Evolutionary conservation across 1,284 basidiomycete genomes (phyloP).

Genomic region (Tilletia walkeri): DNA sequence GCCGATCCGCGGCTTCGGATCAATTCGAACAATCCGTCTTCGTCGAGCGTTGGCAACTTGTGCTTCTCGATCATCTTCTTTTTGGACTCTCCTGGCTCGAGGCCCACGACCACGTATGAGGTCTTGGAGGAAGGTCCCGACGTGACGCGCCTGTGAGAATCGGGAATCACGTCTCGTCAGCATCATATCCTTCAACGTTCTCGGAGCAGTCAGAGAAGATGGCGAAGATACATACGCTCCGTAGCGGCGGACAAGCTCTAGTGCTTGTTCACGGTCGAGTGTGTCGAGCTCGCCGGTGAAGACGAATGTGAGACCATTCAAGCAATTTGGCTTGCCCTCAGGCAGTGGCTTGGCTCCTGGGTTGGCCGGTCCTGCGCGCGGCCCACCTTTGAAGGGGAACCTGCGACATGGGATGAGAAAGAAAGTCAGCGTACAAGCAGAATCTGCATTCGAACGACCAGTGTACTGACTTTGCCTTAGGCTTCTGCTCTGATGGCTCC

Average conservation of each 20-base stretch:
- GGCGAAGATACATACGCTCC: slow-evolving; percentile 61
- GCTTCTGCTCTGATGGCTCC: slow-evolving; percentile 20
- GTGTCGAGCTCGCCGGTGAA: slow-evolving; percentile 84
- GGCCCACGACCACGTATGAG: slow-evolving; percentile 82
- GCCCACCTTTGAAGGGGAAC: neutral
- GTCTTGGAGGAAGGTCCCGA: slow-evolving; percentile 86
- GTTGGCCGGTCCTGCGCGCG: slow-evolving; percentile 65
- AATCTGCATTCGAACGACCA: neutral
- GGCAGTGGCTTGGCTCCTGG: slow-evolving; percentile 82
- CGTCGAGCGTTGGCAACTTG: slow-evolving; percentile 68
- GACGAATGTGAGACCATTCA: slow-evolving; percentile 85
- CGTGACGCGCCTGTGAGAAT: slow-evolving; percentile 62
- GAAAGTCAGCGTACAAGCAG: neutral
- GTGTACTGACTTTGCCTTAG: slow-evolving; percentile 12
- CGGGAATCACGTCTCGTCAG: neutral
- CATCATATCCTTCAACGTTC: neutral
- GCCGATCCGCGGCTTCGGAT: slow-evolving; percentile 42
- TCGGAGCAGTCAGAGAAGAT: too few relatives aligned
- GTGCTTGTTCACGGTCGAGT: slow-evolving; percentile 82
- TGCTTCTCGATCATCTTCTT: slow-evolving; percentile 79
- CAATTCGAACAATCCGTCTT: slow-evolving; percentile 82
- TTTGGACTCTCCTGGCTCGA: slow-evolving; percentile 83
- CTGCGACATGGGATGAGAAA: neutral
- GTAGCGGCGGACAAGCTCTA: slow-evolving; percentile 84
- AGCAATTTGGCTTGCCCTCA: slow-evolving; percentile 71